A percentile compares a stretch with the other conserved stretches of the same genome.
Conservation (phyloP, 305 asterid genomes). For the Euphrasia arctica region DNA sequence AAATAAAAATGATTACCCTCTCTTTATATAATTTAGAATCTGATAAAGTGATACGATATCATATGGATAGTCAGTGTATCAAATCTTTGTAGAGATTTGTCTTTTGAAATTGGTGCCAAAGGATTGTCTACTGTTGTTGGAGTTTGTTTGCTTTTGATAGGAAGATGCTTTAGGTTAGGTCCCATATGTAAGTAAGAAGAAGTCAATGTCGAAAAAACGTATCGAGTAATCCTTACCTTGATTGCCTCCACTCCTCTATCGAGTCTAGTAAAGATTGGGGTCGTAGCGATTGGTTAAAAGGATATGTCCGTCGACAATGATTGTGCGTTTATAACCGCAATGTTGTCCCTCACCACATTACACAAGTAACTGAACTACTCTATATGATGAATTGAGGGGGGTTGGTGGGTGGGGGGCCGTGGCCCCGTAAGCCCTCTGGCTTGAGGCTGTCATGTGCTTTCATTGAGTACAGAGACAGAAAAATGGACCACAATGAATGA, state of each 20-base stretch:
- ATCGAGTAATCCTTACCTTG: neutral
- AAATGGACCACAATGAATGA: slow-evolving; percentile 19
- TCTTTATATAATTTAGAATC: neutral
- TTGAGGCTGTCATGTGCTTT: slow-evolving; percentile 16
- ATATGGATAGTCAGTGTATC: neutral
- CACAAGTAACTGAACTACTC: too few relatives aligned
- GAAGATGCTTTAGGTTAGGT: neutral
- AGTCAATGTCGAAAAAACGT: neutral
- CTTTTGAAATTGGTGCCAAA: slow-evolving; percentile 5
- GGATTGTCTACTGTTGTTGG: slow-evolving; percentile 1
- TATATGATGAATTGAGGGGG: too few relatives aligned
- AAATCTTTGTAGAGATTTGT: neutral
- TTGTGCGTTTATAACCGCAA: slow-evolving; percentile 19
- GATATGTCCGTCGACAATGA: neutral
- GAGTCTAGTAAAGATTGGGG: neutral
- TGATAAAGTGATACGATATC: slow-evolving; percentile 7
- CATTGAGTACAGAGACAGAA: neutral
- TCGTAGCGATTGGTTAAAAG: too few relatives aligned
- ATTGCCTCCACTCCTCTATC: neutral
- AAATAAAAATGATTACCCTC: neutral
- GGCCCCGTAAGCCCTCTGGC: too few relatives aligned
- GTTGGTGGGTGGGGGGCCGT: too few relatives aligned
- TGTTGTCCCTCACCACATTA: slow-evolving; percentile 1
- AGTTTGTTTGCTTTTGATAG: slow-evolving; percentile 7
- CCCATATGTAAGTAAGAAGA: neutral